These are phyloP conservation scores for Xylaria sp. DNA, from an alignment of 2,329 filamentous ascomycete species.

Conservation along the genomic window DNA sequence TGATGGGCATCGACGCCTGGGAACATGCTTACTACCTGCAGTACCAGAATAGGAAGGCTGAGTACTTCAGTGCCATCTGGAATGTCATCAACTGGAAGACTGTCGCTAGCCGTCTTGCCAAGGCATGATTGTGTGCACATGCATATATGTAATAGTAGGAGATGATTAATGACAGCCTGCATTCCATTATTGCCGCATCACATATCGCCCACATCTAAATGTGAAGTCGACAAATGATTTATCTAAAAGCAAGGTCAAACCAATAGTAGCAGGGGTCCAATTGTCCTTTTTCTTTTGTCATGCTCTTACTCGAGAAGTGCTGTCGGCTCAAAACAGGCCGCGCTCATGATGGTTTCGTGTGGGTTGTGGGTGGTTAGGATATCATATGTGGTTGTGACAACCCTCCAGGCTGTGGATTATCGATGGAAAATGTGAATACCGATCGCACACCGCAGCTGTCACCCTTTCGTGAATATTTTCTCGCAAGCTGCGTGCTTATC, in stretches of 20 bases:
- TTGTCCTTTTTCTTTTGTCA: too few relatives aligned
- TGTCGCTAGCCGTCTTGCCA: slow-evolving; percentile 48
- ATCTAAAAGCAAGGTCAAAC: background rate
- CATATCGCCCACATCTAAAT: background rate
- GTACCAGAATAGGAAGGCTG: slow-evolving; percentile 84
- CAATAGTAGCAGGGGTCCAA: background rate
- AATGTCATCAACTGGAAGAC: slow-evolving; percentile 78
- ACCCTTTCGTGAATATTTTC: too few relatives aligned
- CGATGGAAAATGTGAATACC: too few relatives aligned
- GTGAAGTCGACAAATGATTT: background rate
- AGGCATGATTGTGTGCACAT: slow-evolving; percentile 39
- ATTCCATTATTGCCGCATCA: background rate
- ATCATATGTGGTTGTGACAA: too few relatives aligned
- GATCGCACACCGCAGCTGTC: too few relatives aligned
- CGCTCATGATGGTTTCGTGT: too few relatives aligned
- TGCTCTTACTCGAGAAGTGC: too few relatives aligned
- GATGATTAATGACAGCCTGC: slow-evolving; percentile 5
- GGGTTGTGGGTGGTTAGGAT: too few relatives aligned
- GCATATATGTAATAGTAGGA: background rate
- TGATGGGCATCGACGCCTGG: slow-evolving; percentile 75
- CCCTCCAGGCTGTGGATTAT: too few relatives aligned
- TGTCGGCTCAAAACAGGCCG: too few relatives aligned
- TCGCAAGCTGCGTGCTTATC: background rate
- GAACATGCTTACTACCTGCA: slow-evolving; percentile 70
- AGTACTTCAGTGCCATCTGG: slow-evolving; percentile 84